phyloP scores from a whole-genome alignment of 345 rosid species.

The Hibiscus tridactylites region DNA sequence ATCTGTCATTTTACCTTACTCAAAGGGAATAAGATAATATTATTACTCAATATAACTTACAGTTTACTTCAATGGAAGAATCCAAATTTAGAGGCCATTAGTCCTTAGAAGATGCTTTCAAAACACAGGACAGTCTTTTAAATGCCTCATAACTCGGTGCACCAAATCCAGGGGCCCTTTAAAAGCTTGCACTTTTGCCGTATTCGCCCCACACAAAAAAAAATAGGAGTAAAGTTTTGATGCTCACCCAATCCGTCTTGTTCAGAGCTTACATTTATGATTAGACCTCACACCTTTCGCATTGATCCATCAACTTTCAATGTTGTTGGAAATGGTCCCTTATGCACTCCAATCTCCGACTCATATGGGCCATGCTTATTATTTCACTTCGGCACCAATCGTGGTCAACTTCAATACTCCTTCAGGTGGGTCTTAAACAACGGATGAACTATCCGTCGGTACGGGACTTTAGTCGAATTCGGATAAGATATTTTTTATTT shows the following conservation, averaged over 20 bases:
- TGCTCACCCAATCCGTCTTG: background rate
- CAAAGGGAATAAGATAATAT: background rate
- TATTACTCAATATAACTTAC: background rate
- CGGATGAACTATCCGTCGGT: too few species aligned
- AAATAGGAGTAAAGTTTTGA: background rate
- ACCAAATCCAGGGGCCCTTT: background rate
- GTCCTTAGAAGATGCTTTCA: background rate
- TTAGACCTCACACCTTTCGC: background rate
- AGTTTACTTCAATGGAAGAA: conserved; percentile 1
- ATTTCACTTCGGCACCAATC: background rate
- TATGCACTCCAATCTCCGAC: background rate
- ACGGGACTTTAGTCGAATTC: too few species aligned
- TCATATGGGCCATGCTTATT: background rate
- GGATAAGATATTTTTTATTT: background rate
- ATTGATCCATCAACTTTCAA: background rate
- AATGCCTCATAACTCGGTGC: background rate
- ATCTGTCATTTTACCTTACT: background rate
- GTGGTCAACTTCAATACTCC: background rate
- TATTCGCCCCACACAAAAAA: background rate
- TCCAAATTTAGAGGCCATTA: background rate
- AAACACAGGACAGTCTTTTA: background rate
- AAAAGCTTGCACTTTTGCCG: background rate
- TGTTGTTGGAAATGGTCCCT: background rate
- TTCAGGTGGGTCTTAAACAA: background rate
- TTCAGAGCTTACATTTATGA: background rate